A percentile compares a stretch with the other conserved stretches of the same genome.
Conservation (phyloP, 805 yeast genomes). For the Wickerhamomyces mucosus region DNA sequence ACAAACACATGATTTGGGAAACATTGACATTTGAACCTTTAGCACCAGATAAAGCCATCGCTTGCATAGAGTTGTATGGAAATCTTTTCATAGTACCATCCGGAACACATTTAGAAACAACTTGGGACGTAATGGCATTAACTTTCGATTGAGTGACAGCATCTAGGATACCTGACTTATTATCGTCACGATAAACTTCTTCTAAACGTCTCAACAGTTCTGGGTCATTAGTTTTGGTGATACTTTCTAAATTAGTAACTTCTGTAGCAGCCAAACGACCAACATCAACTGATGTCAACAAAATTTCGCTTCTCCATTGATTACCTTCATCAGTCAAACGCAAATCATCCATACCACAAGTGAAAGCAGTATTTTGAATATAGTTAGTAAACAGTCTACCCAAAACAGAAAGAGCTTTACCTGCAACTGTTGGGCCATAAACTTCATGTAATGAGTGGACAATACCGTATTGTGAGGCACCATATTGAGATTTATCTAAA, state of each 20-base stretch:
- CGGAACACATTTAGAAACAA: constrained; percentile 91
- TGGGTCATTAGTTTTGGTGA: constrained; percentile 42
- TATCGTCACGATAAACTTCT: constrained; percentile 90
- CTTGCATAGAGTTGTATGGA: constrained; percentile 96
- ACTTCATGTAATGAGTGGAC: constrained; percentile 95
- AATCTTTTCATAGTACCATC: constrained; percentile 91
- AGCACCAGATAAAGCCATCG: constrained; percentile 99
- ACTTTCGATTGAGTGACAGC: constrained; percentile 93
- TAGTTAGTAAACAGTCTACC: constrained; percentile 94
- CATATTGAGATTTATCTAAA: constrained; percentile 95
- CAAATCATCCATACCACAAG: constrained; percentile 99
- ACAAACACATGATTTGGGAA: constrained; percentile 97
- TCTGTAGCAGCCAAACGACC: constrained; percentile 93
- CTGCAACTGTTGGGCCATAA: constrained; percentile 86
- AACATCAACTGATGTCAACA: constrained; percentile 65
- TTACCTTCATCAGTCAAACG: constrained; percentile 89
- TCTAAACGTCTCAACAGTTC: constrained; percentile 85
- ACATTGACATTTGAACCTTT: constrained; percentile 98
- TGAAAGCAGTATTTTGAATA: constrained; percentile 84
- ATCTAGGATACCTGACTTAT: constrained; percentile 86
- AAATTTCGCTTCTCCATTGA: constrained; percentile 74
- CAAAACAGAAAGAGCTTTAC: constrained; percentile 80
- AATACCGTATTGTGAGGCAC: constrained; percentile 94
- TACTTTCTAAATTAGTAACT: constrained; percentile 70
- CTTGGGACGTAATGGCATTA: constrained; percentile 86